Evolutionary conservation across 2,329 filamentous ascomycete species (phyloP), one percentile per base, ranked within the genome.

Genomic region (Fusarium zealandicum): DNA sequence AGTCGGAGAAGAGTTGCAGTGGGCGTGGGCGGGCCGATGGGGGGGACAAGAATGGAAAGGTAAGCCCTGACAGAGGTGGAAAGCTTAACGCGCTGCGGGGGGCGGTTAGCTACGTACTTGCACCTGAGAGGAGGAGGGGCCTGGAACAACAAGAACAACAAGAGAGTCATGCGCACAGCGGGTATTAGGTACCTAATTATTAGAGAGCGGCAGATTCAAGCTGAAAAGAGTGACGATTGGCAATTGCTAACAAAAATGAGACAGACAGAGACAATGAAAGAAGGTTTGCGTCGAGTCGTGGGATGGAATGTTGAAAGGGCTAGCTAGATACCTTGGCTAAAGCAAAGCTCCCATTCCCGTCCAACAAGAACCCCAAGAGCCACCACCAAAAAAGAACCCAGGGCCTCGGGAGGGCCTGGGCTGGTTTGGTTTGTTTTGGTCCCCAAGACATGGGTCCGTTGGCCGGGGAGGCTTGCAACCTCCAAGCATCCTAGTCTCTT

Each of bases 1-100:
- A 66, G 64, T 67, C 62, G 55, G 64, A 41, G 48, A 66, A 41
- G 48, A 67, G 52, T 51, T 57, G 54, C 49, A 59, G 61, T 54
- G 63, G 61, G 51, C 61, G 52, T 54, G 57, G 52, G 57, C 59
- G 60, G 60, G 53, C 42, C 52, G 46, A 48, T 45, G 52, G 35
- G 35, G 43, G 38, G 42, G n/a, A n/a, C n/a, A n/a, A 55, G 49
- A 54, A 50, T 25, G 51, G 51, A 36, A 39, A 32, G 37, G 45
- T n/a, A n/a, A n/a, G n/a, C n/a, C n/a, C n/a, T n/a, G n/a, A n/a
- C 61, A 54, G 49, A 59, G 42, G 22, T 47, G 45, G 46, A 36
- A 45, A 37, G 36, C 42, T 52, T 51, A 38, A 56, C 54, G 42
- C 51, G 61, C 63, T 52, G 47, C 35, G 55, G 55, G 37, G 51